Conservation (phyloP, 2,329 filamentous ascomycete species). For the Apiospora pterosperma region DNA sequence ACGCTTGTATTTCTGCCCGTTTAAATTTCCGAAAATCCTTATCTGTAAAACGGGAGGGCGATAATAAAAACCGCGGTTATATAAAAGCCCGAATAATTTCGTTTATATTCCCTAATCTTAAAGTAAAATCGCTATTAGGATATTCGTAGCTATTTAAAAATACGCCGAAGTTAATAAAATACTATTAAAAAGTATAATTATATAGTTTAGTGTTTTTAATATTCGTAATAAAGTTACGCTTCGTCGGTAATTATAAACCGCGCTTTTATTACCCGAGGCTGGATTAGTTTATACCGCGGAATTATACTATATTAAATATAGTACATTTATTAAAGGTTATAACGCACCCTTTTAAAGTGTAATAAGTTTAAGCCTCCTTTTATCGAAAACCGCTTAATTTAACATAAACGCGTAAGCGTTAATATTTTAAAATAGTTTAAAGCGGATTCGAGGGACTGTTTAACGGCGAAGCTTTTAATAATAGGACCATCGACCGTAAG, state of each 20-base stretch:
- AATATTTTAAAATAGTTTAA: not conserved
- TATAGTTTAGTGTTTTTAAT: not conserved
- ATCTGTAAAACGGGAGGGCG: not conserved
- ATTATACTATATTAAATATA: not conserved
- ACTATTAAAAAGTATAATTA: not conserved
- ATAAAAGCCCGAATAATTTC: not conserved
- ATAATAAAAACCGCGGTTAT: not conserved
- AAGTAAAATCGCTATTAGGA: not conserved
- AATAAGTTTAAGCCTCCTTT: not conserved
- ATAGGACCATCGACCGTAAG: too few relatives aligned
- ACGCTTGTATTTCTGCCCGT: not conserved
- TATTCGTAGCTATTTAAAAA: not conserved
- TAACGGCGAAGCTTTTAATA: too few relatives aligned
- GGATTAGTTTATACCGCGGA: not conserved
- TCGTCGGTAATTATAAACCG: not conserved
- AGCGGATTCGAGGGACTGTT: not conserved
- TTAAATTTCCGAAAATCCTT: constrained; percentile 4
- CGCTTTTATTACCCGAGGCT: not conserved
- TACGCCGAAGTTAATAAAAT: not conserved
- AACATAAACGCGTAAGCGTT: not conserved
- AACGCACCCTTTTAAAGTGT: not conserved
- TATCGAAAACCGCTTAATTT: not conserved
- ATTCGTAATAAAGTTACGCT: not conserved
- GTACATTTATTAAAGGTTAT: too few relatives aligned
- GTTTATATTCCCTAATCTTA: not conserved